Evolutionary conservation across 2,329 filamentous ascomycete genomes (phyloP).

Genomic region (Neurospora sp.): DNA sequence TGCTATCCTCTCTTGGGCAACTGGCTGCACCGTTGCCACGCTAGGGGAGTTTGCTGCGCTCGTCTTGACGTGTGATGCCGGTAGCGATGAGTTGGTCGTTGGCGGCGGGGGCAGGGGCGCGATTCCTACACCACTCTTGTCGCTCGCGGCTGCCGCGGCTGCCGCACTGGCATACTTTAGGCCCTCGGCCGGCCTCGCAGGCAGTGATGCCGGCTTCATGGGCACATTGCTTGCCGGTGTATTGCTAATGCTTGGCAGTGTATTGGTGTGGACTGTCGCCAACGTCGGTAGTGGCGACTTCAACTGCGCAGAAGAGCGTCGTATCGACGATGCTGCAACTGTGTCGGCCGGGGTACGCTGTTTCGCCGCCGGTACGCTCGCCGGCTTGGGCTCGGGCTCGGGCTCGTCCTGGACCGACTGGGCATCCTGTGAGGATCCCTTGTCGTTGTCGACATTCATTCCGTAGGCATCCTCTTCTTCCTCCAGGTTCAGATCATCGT

Average conservation of each 20-base stretch:
- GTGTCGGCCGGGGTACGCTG: constrained; percentile 48
- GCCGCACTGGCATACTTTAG: constrained; percentile 96
- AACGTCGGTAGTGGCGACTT: constrained; percentile 92
- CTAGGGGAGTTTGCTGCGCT: constrained; percentile 48
- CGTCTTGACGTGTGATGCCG: constrained; percentile 42
- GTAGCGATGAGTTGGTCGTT: constrained; percentile 43
- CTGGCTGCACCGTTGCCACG: constrained; percentile 37
- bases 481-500: constrained; percentile 86
- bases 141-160: constrained; percentile 81
- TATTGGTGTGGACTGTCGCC: constrained; percentile 74
- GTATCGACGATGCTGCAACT: constrained; percentile 39
- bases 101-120: constrained; percentile 87
- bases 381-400: constrained; percentile 45
- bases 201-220: constrained; percentile 91
- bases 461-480: constrained; percentile 87
- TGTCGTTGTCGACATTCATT: constrained; percentile 70
- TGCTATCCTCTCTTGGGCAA: constrained; percentile 26
- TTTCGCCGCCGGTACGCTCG: constrained; percentile 40
- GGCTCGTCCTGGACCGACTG: constrained; percentile 85
- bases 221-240: constrained; percentile 36
- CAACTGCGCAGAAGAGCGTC: constrained; percentile 78
- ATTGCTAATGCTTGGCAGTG: constrained; percentile 52
- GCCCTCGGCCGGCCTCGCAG: constrained; percentile 75
- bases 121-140: constrained; percentile 83
- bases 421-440: constrained; percentile 87